A percentile compares a stretch with the other conserved stretches of the same genome.
Conservation (phyloP, 345 rosid genomes). For the Pistacia integerrima region DNA sequence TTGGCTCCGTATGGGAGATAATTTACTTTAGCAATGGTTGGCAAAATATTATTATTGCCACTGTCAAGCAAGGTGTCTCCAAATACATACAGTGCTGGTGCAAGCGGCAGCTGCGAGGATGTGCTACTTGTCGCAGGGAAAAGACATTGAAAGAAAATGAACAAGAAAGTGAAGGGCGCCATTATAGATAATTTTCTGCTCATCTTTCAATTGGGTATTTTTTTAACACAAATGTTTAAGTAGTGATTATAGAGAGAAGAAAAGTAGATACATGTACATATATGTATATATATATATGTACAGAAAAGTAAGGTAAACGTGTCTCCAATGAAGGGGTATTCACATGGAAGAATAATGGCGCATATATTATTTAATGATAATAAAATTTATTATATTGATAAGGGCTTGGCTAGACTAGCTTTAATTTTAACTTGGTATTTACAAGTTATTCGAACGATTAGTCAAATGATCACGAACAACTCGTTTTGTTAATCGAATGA, state of each 20-base stretch:
- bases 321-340: not conserved
- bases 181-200: not conserved
- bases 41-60: constrained; percentile 53
- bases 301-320: not conserved
- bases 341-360: not conserved
- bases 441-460: no score
- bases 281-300: no score
- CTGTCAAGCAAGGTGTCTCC: constrained; percentile 52
- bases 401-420: no score
- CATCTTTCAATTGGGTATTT: not conserved
- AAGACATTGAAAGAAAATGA: not conserved
- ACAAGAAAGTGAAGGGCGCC: not conserved
- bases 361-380: not conserved
- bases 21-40: constrained; percentile 39
- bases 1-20: constrained; percentile 41
- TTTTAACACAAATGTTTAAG: no score
- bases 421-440: no score
- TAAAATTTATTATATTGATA: no score
- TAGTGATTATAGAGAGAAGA: not conserved
- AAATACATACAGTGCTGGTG: constrained; percentile 47
- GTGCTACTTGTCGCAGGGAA: not conserved
- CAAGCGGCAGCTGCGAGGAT: constrained; percentile 5
- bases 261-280: no score
- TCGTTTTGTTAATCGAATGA: no score
- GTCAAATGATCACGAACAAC: no score